These are phyloP conservation scores for Dictyophora rubrovolvata DNA, from an alignment of 768 basidiomycete species.

Conservation along the genomic window DNA sequence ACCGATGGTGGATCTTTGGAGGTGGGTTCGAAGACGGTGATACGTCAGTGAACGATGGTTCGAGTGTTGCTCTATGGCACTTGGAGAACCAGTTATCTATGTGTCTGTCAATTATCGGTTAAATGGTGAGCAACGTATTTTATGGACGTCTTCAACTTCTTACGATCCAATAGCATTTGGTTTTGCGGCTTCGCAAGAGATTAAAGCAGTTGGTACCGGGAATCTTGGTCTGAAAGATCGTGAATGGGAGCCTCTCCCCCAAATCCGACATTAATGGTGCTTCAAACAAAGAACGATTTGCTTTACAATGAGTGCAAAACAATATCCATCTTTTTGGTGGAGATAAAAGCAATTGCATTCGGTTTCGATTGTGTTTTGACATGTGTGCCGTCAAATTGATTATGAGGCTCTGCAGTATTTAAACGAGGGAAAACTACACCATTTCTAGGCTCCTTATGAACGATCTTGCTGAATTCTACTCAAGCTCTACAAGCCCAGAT, in stretches of 20 bases:
- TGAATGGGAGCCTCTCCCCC: neutral
- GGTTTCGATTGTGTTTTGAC: too few relatives aligned
- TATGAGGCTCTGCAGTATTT: too few relatives aligned
- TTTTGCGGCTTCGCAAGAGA: constrained; percentile 10
- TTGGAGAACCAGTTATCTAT: constrained; percentile 25
- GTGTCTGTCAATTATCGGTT: constrained; percentile 33
- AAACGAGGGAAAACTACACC: constrained; percentile 35
- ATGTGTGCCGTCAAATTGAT: too few relatives aligned
- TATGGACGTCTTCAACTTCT: neutral
- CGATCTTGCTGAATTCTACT: constrained; percentile 34
- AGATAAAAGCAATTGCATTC: too few relatives aligned
- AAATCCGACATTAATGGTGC: constrained; percentile 2
- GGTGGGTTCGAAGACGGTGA: constrained; percentile 25
- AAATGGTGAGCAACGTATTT: constrained; percentile 26
- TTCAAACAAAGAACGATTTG: constrained; percentile 10
- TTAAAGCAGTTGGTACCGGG: constrained; percentile 6
- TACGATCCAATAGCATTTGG: constrained; percentile 7
- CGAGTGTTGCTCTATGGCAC: constrained; percentile 20
- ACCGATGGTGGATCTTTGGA: constrained; percentile 26
- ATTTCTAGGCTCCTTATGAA: constrained; percentile 32
- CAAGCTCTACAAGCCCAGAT: constrained; percentile 18
- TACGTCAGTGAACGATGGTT: constrained; percentile 13
- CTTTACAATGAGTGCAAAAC: neutral
- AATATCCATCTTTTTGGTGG: neutral
- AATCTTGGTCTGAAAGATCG: constrained; percentile 14